phyloP scores from a whole-genome alignment of 139 green algal genomes.

The Chlorella sp. region DNA sequence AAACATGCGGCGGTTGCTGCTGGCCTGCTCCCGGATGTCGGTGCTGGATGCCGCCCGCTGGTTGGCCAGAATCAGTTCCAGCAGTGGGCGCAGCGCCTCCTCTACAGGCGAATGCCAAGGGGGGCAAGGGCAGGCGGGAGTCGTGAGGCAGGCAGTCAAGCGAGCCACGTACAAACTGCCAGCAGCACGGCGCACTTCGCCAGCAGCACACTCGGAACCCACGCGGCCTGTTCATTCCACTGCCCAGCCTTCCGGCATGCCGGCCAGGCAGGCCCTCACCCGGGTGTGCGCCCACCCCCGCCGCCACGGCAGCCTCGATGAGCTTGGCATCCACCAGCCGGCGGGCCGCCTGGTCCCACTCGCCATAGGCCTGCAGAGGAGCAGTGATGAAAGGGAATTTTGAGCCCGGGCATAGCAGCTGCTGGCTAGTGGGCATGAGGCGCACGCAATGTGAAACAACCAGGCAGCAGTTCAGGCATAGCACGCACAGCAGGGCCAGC shows the following conservation, averaged over 20 bases:
- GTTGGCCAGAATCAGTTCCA: slow-evolving; percentile 18
- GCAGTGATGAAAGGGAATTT: neutral
- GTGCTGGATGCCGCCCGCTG: neutral
- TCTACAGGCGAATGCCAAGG: neutral
- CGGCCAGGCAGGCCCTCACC: neutral
- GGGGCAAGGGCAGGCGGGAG: too few species aligned
- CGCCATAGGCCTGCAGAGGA: slow-evolving; percentile 30
- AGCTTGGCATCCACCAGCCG: slow-evolving; percentile 13
- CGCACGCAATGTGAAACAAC: too few species aligned
- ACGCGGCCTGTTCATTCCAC: too few species aligned
- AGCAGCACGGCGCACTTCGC: too few species aligned
- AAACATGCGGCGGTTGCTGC: neutral
- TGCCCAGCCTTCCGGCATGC: too few species aligned
- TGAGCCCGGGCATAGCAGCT: too few species aligned
- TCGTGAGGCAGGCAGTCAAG: too few species aligned
- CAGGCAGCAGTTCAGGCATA: too few species aligned
- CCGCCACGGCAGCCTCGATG: neutral
- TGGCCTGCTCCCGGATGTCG: slow-evolving; percentile 21
- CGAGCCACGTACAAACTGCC: too few species aligned
- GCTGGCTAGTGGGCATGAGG: too few species aligned
- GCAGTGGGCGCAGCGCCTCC: slow-evolving; percentile 10
- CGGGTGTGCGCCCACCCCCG: slow-evolving; percentile 10
- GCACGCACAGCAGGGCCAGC: too few species aligned
- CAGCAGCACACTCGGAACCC: too few species aligned
- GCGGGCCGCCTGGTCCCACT: slow-evolving; percentile 38